Evolutionary conservation across 768 basidiomycete species (phyloP).

Genomic region (Arthromyces matolae): DNA sequence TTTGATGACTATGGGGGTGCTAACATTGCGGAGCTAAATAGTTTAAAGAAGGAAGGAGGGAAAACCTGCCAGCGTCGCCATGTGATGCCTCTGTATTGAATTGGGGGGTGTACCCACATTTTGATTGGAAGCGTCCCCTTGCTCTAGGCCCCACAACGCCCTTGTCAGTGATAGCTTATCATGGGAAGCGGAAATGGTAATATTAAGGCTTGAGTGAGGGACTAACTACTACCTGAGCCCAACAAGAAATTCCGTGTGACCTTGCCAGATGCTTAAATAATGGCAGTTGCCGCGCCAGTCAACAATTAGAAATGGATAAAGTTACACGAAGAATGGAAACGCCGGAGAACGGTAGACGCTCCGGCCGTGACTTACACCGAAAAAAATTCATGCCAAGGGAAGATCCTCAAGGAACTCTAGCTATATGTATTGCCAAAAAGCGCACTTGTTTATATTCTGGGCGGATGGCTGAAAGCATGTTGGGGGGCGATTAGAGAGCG

Average conservation of each 20-base stretch:
- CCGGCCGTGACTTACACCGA: slow-evolving; percentile 5
- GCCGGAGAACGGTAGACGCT: slow-evolving; percentile 4
- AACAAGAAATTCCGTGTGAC: no score
- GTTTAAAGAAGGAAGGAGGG: slow-evolving; percentile 7
- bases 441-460: background rate
- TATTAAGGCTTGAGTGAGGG: no score
- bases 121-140: slow-evolving; percentile 7
- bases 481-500: background rate
- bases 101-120: slow-evolving; percentile 1
- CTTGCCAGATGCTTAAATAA: background rate
- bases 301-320: background rate
- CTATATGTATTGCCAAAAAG: no score
- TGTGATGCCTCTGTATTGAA: slow-evolving; percentile 7
- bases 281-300: background rate
- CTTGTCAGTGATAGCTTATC: no score
- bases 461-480: slow-evolving; percentile 1
- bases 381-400: slow-evolving; percentile 1
- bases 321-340: slow-evolving; percentile 5
- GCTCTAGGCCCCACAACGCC: no score
- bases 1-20: no score
- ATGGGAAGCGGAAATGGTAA: no score
- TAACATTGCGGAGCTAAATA: background rate
- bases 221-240: no score
- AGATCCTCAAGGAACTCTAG: no score
- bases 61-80: slow-evolving; percentile 6